Evolutionary conservation across 345 rosid species (phyloP).

Genomic region (Theobroma cacao): DNA sequence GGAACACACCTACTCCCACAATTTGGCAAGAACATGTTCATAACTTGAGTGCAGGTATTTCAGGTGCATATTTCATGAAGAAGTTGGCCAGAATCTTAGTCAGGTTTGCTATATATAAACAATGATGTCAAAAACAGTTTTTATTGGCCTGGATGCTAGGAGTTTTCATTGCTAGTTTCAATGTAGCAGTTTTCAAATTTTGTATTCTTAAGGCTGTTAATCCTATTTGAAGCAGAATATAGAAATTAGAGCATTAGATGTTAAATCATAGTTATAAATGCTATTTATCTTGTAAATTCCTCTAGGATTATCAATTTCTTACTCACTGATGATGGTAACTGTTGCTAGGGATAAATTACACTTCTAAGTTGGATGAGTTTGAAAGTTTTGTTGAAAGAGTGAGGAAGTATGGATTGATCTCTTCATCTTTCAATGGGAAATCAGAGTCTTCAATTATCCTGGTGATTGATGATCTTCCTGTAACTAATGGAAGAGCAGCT

Average conservation of each 20-base stretch:
- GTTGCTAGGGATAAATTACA: slow-evolving; percentile 57
- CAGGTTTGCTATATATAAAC: slow-evolving; percentile 5
- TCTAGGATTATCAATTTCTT: slow-evolving; percentile 4
- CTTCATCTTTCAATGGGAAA: slow-evolving; percentile 37
- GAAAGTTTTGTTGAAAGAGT: slow-evolving; percentile 69
- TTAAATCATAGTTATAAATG: not conserved
- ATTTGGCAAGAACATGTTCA: slow-evolving; percentile 87
- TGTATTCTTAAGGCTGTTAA: not conserved
- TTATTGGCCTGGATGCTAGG: not conserved
- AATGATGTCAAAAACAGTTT: not conserved
- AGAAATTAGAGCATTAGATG: not conserved
- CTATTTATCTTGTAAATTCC: not conserved
- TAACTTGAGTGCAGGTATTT: slow-evolving; percentile 61
- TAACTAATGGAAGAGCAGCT: slow-evolving; percentile 62
- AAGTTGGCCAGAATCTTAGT: slow-evolving; percentile 9
- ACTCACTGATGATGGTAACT: slow-evolving; percentile 14
- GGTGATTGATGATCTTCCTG: slow-evolving; percentile 91
- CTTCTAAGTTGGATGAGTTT: slow-evolving; percentile 93
- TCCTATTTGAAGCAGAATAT: not conserved
- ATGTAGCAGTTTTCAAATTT: not conserved
- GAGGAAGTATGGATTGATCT: slow-evolving; percentile 68
- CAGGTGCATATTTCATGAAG: slow-evolving; percentile 8
- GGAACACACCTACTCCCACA: slow-evolving; percentile 94
- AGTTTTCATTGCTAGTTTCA: not conserved
- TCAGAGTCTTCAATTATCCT: slow-evolving; percentile 45